Percentiles rank a stretch among this genome's conserved stretches.
Conservation (phyloP, 2,329 filamentous ascomycete genomes). For the Cladosporium sp. region DNA sequence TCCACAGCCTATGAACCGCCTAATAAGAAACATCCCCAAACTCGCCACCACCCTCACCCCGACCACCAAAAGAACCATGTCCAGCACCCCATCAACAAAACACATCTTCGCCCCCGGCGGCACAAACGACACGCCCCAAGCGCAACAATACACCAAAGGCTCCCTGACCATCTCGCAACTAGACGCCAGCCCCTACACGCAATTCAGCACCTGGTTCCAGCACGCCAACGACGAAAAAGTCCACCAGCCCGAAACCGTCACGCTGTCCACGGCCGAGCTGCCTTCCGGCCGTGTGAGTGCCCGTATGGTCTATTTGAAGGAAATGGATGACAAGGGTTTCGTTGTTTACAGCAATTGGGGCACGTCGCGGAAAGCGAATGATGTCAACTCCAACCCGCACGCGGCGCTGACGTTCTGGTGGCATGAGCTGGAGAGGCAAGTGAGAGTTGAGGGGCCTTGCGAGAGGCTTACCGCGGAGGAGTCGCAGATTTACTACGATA, state of each 20-base stretch:
- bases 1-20: slow-evolving; percentile 3
- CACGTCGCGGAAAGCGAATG: slow-evolving; percentile 63
- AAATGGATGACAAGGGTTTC: slow-evolving; percentile 77
- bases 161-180: slow-evolving; percentile 60
- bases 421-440: slow-evolving; percentile 79
- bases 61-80: slow-evolving; percentile 19
- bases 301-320: slow-evolving; percentile 90
- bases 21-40: neutral
- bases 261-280: slow-evolving; percentile 75
- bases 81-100: slow-evolving; percentile 25
- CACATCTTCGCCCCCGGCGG: slow-evolving; percentile 60
- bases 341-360: slow-evolving; percentile 93
- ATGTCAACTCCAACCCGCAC: slow-evolving; percentile 68
- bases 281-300: slow-evolving; percentile 80
- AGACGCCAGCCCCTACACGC: slow-evolving; percentile 61
- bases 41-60: neutral
- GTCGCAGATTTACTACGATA: slow-evolving; percentile 62
- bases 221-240: slow-evolving; percentile 59
- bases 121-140: slow-evolving; percentile 55
- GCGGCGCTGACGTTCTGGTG: slow-evolving; percentile 89
- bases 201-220: slow-evolving; percentile 89
- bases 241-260: slow-evolving; percentile 81
- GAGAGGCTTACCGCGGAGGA: slow-evolving; percentile 65
- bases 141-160: slow-evolving; percentile 69
- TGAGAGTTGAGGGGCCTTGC: slow-evolving; percentile 76